phyloP scores from a whole-genome alignment of 192 early-diverging fungal species.

The Gamsiella multidivaricata region DNA sequence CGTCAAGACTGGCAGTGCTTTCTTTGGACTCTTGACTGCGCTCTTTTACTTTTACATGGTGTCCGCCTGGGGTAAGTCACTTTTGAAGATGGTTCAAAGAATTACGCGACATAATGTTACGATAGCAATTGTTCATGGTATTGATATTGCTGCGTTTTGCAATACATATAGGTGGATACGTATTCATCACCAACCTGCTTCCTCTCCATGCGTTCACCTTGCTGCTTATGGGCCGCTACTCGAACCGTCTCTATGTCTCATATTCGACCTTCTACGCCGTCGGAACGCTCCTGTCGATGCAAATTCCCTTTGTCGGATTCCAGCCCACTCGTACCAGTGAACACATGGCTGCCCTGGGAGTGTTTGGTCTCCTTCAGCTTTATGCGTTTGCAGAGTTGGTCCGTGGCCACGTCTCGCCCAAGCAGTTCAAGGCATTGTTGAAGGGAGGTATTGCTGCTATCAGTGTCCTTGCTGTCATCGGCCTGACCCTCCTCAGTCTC shows the following conservation, averaged over 20 bases:
- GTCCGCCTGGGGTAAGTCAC: constrained; percentile 88
- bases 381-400: constrained; percentile 91
- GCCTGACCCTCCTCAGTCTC: constrained; percentile 80
- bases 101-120: background rate
- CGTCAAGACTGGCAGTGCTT: constrained; percentile 91
- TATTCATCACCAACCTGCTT: constrained; percentile 99
- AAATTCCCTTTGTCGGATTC: constrained; percentile 99
- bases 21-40: constrained; percentile 87
- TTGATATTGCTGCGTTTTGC: too few species aligned
- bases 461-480: constrained; percentile 64
- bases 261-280: constrained; percentile 99
- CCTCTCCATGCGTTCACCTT: constrained; percentile 96
- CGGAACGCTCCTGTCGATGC: constrained; percentile 97
- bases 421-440: constrained; percentile 89
- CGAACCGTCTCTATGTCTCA: constrained; percentile 91
- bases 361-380: constrained; percentile 97
- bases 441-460: constrained; percentile 68
- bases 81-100: background rate
- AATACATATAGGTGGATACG: constrained; percentile 85
- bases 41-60: constrained; percentile 99
- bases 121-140: too few species aligned
- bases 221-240: constrained; percentile 96
- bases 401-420: constrained; percentile 78
- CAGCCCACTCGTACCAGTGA: constrained; percentile 96
- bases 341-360: constrained; percentile 98